A percentile compares a stretch with the other conserved stretches of the same genome.
Conservation (phyloP, 108 stramenopile genomes). For the Schizochytrium sp. region DNA sequence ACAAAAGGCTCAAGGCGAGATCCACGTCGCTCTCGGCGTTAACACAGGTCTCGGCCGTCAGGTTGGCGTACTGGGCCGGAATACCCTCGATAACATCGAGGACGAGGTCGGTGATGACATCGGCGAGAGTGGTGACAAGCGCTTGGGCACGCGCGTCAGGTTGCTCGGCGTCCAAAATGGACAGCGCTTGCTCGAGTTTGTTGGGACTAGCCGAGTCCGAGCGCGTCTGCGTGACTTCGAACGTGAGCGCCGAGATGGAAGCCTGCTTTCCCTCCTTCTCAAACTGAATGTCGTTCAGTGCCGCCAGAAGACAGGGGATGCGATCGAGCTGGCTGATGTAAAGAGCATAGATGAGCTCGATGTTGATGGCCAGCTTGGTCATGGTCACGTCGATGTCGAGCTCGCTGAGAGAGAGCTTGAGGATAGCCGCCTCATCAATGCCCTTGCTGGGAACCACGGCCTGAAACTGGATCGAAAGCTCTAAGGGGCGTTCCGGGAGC, state of each 20-base stretch:
- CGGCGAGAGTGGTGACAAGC: neutral
- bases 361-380: neutral
- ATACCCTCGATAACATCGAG: neutral
- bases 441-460: neutral
- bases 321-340: neutral
- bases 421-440: neutral
- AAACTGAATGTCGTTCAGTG: neutral
- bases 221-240: neutral
- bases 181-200: neutral
- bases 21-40: neutral
- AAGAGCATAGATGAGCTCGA: neutral
- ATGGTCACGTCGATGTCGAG: neutral
- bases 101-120: neutral
- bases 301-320: neutral
- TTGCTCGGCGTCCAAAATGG: neutral
- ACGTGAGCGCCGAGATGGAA: neutral
- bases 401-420: neutral
- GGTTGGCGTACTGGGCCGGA: neutral
- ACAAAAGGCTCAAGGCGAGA: neutral
- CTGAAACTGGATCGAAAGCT: neutral
- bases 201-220: neutral
- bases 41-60: neutral
- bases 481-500: neutral
- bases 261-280: neutral
- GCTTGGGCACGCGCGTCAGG: neutral